These are phyloP conservation scores for Cephaloascus albidus DNA, from an alignment of 805 yeast species.

Conservation along the genomic window DNA sequence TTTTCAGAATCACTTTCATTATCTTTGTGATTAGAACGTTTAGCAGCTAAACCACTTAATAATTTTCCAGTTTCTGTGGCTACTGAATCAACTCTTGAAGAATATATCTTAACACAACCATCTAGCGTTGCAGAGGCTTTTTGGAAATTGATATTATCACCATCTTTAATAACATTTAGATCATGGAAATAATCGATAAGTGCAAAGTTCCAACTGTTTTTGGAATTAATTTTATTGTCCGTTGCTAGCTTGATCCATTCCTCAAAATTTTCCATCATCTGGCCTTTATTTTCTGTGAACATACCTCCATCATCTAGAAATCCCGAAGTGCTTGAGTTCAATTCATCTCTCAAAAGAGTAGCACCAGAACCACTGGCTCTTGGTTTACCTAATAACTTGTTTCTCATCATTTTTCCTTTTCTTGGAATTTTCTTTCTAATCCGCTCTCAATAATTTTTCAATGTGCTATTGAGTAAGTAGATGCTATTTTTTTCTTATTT, in stretches of 20 bases:
- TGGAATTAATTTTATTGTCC: slow-evolving; percentile 37
- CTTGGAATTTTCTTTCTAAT: too few species aligned
- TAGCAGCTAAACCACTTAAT: slow-evolving; percentile 61
- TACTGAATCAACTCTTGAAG: slow-evolving; percentile 38
- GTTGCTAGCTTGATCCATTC: slow-evolving; percentile 41
- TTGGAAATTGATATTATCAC: slow-evolving; percentile 36
- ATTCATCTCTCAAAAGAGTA: background rate
- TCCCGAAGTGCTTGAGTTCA: background rate
- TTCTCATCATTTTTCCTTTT: too few species aligned
- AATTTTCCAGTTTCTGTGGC: slow-evolving; percentile 33
- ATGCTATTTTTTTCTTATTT: too few species aligned
- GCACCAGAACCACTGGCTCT: background rate
- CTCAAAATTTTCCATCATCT: slow-evolving; percentile 19
- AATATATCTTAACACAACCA: slow-evolving; percentile 42
- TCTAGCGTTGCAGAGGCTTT: slow-evolving; percentile 35
- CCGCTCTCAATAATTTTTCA: too few species aligned
- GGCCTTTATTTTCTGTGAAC: background rate
- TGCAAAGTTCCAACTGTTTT: slow-evolving; percentile 40
- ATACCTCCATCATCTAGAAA: background rate
- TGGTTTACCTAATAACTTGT: background rate
- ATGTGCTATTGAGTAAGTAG: too few species aligned
- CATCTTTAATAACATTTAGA: slow-evolving; percentile 35
- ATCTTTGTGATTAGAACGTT: slow-evolving; percentile 5
- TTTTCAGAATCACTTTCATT: slow-evolving; percentile 8
- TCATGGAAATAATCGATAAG: slow-evolving; percentile 46